Evolutionary conservation across 169 alveolate genomes (phyloP), one percentile per base, ranked within the genome.

Genomic region (Cryptosporidium sp.): DNA sequence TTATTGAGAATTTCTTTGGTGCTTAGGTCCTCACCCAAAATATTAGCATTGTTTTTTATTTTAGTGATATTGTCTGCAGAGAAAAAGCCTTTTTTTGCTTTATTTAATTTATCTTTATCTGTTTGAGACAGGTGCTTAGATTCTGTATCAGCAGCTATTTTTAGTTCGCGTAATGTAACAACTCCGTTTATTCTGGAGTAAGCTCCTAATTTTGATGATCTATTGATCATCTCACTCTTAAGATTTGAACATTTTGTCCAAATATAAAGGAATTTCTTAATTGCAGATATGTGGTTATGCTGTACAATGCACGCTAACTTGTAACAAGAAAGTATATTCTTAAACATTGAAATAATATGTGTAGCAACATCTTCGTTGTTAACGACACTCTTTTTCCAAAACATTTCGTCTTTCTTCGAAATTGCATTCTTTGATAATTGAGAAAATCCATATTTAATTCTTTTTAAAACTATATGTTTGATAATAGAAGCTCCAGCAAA

Each of bases 201-300:
- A 42, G 72, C 72, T 29, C 72, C 72, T 10, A 65, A 65, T 37
- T n/a, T 45, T n/a, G 21, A 31, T 6, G 62, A 31, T 9, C 31
- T 60, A 14, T 31, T 10, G 2, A 8, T 29, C 26, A n/a, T 37
- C n/a, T 80, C 70, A 80, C 16, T 42, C 60, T 65, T 80, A 8
- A 80, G 68, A 45, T 45, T 45, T 42, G 80, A 61, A 23, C 89
- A 80, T 39, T 65, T 80, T 6, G 69, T 26, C 89, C 89, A 80
- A 62, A 80, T 80, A 80, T 80, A 80, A 23, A 80, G 21, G 62
- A 80, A 80, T 65, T 80, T 80, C 42, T 80, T 80, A n/a, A 80
- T 51, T 26, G 89, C 89, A 44, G 80, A 80, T 31, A 62, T 42
- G 62, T 80, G 89, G 21, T 80, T 80, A 48, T 80, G 75, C 48